Evolutionary conservation across 106 monocot species (phyloP), one percentile per base, ranked within the genome.

Genomic region (Ottelia alismoides): DNA sequence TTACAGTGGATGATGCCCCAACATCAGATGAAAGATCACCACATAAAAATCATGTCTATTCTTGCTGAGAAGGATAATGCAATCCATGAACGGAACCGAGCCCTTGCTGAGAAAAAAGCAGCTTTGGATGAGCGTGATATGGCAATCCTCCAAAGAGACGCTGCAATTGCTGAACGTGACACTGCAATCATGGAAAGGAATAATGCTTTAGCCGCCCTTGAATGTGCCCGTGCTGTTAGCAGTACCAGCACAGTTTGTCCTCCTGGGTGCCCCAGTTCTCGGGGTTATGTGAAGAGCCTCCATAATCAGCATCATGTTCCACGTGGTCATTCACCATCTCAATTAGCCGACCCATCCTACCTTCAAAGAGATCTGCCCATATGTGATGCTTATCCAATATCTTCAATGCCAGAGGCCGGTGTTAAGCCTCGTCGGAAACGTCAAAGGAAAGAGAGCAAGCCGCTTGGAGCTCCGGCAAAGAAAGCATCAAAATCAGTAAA

Each of bases 1-100:
- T 27, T 61, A 31, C 64, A 84, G 93, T 88, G 93, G 87, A 84
- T 84, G 84, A 75, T 94, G 68, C 74, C 87, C 67, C 93, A 82
- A 25, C 64, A 78, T 75, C 87, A 78, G 57, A 72, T 81, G 67
- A 93, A 93, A 57, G 92, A 92, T 17, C 57, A 57, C 25, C 66
- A 73, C 20, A 57, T 80, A 25, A 80, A 75, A 51, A 55, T 81
- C 20, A 71, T 84, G 64, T 48, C 77, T 0, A 23, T 82, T 24
- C 69, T 79, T 46, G 65, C 73, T 1, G 93, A 87, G 51, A 62
- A 83, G n/a, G 88, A 94, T 62, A 74, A 48, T 56, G 83, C 88
- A 12, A 60, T 94, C 23, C 78, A 81, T 24, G 80, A 94, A 63
- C 77, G 83, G 3, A 72, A 88, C 52, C 35, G 69, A 16, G 87